These are phyloP conservation scores for Cetraspora pellucida DNA, from an alignment of 192 early-diverging fungal genomes.

Conservation along the genomic window DNA sequence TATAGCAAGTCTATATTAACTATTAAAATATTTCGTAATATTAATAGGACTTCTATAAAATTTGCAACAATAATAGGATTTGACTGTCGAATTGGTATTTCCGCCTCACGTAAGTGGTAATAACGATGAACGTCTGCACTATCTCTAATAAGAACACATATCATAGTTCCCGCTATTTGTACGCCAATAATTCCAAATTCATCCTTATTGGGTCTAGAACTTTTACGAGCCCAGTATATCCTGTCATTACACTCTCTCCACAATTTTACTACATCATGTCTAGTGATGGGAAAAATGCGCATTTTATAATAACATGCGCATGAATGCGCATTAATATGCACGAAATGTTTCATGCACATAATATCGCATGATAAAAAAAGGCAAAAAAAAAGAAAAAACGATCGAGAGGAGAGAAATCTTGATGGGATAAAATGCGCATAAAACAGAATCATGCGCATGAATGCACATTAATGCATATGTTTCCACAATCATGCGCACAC, in stretches of 20 bases:
- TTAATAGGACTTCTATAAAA: conserved; percentile 1
- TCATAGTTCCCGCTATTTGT: background rate
- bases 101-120: background rate
- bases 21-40: conserved; percentile 2
- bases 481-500: too few species aligned
- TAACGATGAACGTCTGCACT: background rate
- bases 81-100: background rate
- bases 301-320: too few species aligned
- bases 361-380: too few species aligned
- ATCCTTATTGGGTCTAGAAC: background rate
- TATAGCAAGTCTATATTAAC: background rate
- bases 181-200: conserved; percentile 9
- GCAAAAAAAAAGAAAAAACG: too few species aligned
- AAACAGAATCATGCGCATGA: too few species aligned
- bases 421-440: too few species aligned
- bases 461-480: too few species aligned
- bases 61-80: conserved; percentile 1
- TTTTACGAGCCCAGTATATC: background rate
- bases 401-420: too few species aligned
- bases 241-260: background rate
- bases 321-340: too few species aligned
- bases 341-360: too few species aligned
- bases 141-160: conserved; percentile 12
- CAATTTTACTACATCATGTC: conserved; percentile 10
- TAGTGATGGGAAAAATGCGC: too few species aligned